phyloP scores from a whole-genome alignment of 306 rosid species.

The Vigna unguiculata region DNA sequence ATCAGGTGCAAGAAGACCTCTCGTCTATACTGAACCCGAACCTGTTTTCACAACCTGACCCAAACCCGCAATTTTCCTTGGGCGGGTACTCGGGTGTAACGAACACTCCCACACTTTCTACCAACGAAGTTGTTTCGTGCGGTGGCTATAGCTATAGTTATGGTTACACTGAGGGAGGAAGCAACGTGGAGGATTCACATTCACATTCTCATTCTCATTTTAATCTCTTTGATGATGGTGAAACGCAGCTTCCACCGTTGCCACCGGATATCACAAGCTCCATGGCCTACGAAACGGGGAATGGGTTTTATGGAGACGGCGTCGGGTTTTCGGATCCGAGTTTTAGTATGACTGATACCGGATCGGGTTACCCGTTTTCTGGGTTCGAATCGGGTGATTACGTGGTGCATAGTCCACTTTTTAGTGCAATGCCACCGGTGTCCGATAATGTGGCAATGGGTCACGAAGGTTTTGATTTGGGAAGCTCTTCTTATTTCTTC shows the following conservation, averaged over 20 bases:
- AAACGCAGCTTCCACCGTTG: slow-evolving; percentile 59
- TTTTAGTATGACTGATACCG: not conserved
- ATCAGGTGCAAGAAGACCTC: not conserved
- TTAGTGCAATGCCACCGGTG: slow-evolving; percentile 45
- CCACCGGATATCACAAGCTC: slow-evolving; percentile 65
- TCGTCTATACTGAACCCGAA: not conserved
- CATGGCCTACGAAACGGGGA: slow-evolving; percentile 36
- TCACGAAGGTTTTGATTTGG: slow-evolving; percentile 44
- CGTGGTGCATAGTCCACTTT: slow-evolving; percentile 42
- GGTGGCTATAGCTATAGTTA: slow-evolving; percentile 18
- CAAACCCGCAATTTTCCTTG: not conserved
- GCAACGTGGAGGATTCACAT: slow-evolving; percentile 25
- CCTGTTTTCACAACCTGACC: not conserved
- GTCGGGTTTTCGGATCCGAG: not conserved
- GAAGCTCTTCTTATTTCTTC: slow-evolving; percentile 44
- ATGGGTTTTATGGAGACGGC: not conserved
- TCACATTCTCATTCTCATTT: slow-evolving; percentile 41
- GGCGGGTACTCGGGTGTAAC: not conserved
- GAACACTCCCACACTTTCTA: not conserved
- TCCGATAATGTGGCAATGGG: slow-evolving; percentile 26
- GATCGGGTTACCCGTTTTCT: slow-evolving; percentile 9
- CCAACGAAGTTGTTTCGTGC: not conserved
- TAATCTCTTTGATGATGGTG: slow-evolving; percentile 16
- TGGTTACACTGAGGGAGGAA: slow-evolving; percentile 4
- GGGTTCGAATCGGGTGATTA: slow-evolving; percentile 28